phyloP scores from a whole-genome alignment of 2,329 filamentous ascomycete species.

The Thelonectria discophora region DNA sequence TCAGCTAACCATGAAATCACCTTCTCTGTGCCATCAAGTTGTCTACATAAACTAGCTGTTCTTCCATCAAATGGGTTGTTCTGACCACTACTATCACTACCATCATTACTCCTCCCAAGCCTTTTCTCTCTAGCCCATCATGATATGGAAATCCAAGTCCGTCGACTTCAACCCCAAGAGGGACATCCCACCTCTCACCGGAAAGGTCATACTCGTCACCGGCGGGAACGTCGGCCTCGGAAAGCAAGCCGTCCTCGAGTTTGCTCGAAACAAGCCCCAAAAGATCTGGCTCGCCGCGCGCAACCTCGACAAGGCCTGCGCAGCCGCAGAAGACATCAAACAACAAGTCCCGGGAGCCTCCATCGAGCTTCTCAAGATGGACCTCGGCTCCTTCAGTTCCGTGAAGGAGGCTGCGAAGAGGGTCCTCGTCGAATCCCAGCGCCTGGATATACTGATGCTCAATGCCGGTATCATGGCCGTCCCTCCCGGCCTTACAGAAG shows the following conservation, averaged over 20 bases:
- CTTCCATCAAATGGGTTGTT: neutral
- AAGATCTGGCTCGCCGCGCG: conserved; percentile 40
- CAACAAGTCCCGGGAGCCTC: conserved; percentile 31
- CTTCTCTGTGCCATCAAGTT: neutral
- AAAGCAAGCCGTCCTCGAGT: conserved; percentile 26
- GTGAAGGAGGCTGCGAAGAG: conserved; percentile 51
- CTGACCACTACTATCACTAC: neutral
- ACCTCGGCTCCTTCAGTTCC: conserved; percentile 56
- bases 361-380: conserved; percentile 51
- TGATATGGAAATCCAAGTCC: conserved; percentile 9
- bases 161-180: conserved; percentile 28
- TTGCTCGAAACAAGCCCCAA: conserved; percentile 22
- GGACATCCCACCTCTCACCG: conserved; percentile 72
- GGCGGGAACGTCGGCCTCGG: conserved; percentile 76
- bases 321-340: conserved; percentile 49
- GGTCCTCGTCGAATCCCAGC: conserved; percentile 45
- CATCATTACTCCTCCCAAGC: neutral
- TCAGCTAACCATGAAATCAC: neutral
- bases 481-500: conserved; percentile 22
- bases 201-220: conserved; percentile 81
- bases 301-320: conserved; percentile 48
- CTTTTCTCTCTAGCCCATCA: neutral
- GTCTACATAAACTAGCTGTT: neutral
- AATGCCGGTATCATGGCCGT: conserved; percentile 51
- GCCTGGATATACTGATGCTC: conserved; percentile 55